A percentile compares a stretch with the other conserved stretches of the same genome.
These are phyloP conservation scores for Globisporangium megalacanthum DNA, from an alignment of 352 stramenopile species.

Conservation along the genomic window DNA sequence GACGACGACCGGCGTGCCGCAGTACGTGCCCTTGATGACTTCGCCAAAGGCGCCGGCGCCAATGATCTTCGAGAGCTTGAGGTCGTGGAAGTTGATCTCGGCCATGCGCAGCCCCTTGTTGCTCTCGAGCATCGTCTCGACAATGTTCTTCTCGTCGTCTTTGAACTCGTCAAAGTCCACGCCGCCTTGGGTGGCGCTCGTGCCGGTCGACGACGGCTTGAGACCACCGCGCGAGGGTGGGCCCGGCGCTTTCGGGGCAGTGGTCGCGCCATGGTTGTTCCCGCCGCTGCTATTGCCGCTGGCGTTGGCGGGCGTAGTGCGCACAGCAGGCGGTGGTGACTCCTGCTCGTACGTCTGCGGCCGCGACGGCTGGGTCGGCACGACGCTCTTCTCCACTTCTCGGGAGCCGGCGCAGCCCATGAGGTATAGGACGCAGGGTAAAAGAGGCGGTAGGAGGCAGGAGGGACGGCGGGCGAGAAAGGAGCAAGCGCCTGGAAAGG, in stretches of 20 bases:
- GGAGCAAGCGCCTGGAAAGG: not conserved
- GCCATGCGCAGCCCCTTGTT: conserved; percentile 85
- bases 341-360: conserved; percentile 3
- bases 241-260: not conserved
- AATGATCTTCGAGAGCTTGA: conserved; percentile 88
- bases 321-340: not conserved
- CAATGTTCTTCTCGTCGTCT: conserved; percentile 82
- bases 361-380: not conserved
- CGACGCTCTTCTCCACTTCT: conserved; percentile 4
- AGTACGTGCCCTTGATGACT: conserved; percentile 88
- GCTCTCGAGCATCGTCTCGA: conserved; percentile 86
- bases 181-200: conserved; percentile 28
- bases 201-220: conserved; percentile 8
- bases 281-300: too few relatives aligned
- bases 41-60: conserved; percentile 80
- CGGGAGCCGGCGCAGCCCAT: conserved; percentile 15
- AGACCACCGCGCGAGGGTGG: not conserved
- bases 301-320: too few relatives aligned
- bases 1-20: conserved; percentile 81
- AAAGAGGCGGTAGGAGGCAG: too few relatives aligned
- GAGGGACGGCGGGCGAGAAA: too few relatives aligned
- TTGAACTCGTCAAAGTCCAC: conserved; percentile 85
- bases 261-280: not conserved
- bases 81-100: conserved; percentile 86
- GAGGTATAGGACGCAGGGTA: not conserved